Base-by-base conservation (phyloP, 2,329 filamentous ascomycete genomes). In the Diaporthe ampelina region DNA sequence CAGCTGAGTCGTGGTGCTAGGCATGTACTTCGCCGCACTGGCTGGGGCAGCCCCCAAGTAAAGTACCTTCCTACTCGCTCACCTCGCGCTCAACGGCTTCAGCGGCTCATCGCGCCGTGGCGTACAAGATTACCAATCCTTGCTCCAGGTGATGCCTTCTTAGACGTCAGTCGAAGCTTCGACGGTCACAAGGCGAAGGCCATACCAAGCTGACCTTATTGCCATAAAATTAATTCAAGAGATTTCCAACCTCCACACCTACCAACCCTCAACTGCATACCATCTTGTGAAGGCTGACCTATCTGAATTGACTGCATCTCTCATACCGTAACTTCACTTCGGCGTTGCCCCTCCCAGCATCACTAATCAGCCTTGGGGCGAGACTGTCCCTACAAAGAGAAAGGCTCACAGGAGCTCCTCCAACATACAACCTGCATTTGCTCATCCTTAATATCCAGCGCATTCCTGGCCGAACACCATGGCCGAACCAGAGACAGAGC, bases 121-220 rank as follows among this genome's bases (percentile, higher is more conserved):
- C 63, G 63, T 54, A 54, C 63, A 29, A 21, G 70, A 72, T 72
- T 72, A 72, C 70, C 70, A 72, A 72, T 72, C 70, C 70, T 17
- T 21, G 21, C 35, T 19, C 35, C 48, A 43, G 45, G 48, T 72
- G 43, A 48, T 59, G 56, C 58, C 58, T 48, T 43, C 70, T 48
- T 68, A 24, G 73, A 75, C 70, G 37, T 69, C 70, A 40, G 45
- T 75, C 29, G 73, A 75, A 75, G 56, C 19, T 75, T 75, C 73
- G 50, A 68, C 37, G 70, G 26, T n/a, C 29, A 65, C 45, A 70
- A 43, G 52, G 40, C 26, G 35, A 58, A 43, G 67, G 17, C 67
- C 2, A 26, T 11, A 10, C 8, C 6, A 15, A 24, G 43, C 13
- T 19, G 26, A 50, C 5, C 61, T n/a, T 32, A 4, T 48, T 45